Evolutionary conservation across 345 rosid species (phyloP), one percentile per base, ranked within the genome.

Genomic region (Noccaea caerulescens): DNA sequence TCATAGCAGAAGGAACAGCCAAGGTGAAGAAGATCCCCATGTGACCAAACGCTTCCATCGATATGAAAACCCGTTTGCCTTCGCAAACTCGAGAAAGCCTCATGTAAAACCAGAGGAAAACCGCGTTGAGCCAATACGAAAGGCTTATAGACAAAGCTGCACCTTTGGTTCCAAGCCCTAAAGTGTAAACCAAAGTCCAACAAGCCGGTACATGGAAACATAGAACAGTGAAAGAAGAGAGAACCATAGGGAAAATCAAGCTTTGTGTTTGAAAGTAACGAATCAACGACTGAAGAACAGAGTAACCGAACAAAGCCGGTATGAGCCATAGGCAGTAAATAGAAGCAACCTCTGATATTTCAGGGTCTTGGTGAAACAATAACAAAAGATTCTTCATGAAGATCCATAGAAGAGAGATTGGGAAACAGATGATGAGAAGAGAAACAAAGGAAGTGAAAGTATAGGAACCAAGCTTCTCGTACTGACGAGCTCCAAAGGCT

Each of bases 401-500:
- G 1, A 63, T 42, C 71, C 76, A 72, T 2, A 63, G 44, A 37
- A 72, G 47, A 8, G 63, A 72, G 38, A 64, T 16, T 4, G 76
- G 76, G 2, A 64, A 55, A 36, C 58, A 53, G 0, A 64, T 55
- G 20, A 63, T 63, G 9, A 72, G 32, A 39, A 72, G 76, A 32
- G 38, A 62, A 10, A 45, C 47, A 3, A 72, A 64, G 38, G 63
- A 63, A 23, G 69, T 63, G 45, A 49, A 63, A 32, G 76, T 65
- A 52, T 65, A 49, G 4, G 49, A 55, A 4, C 77, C 72, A 1
- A 73, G 58, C 3, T 43, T 73, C 18, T 57, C 43, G 63, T 84
- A 82, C 36, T 84, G 88, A 16, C 76, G 34, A 30, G 88, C 88
- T 81, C 93, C 96, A 73, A 76, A 84, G 3, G 88, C 86, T 84